Evolutionary conservation across 2,329 filamentous ascomycete genomes (phyloP), one percentile per base, ranked within the genome.

Genomic region (Hirsutella rhossiliensis): DNA sequence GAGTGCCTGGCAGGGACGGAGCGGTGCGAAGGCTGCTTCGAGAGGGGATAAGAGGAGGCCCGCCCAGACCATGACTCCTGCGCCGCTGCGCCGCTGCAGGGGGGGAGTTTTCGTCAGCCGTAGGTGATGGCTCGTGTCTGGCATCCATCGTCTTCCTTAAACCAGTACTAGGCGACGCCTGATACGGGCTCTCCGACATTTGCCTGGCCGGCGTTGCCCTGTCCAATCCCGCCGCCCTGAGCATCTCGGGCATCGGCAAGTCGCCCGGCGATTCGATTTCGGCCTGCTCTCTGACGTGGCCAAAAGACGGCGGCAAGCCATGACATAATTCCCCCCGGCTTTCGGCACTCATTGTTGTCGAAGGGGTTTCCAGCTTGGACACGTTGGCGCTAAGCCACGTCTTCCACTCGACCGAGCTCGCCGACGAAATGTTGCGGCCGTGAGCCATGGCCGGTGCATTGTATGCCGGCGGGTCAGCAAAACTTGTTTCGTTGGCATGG

Each of bases 371-470:
- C 2, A 73, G 53, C 44, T 68, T 71, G 1, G 68, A 68, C 9
- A 72, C 65, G 37, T 76, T 69, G 3, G 69, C 64, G 9, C 72
- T 73, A 34, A 77, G 65, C 68, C 68, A 73, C 0, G 61, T 67
- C 55, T 75, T 76, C 74, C 73, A 77, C 45, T 76, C 73, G 2
- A 65, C 56, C 3, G 72, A 76, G 45, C 71, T 72, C 6, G 62
- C 60, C 1, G 63, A 63, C 1, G 68, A 71, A 3, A 55, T 50
- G 1, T 61, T 57, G n/a, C 67, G 59, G 39, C 60, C 58, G 17
- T 62, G 56, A 3, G 23, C 23, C 2, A 9, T 5, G 23, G 23
- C 23, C 6, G 23, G 9, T 27, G 20, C 30, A n/a, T 51, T 49
- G 20, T 60, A 38, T 3, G 17, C 37, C 9, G 46, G 30, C 0